phyloP scores from a whole-genome alignment of 306 rosid species.

The Nissolia schottii region DNA sequence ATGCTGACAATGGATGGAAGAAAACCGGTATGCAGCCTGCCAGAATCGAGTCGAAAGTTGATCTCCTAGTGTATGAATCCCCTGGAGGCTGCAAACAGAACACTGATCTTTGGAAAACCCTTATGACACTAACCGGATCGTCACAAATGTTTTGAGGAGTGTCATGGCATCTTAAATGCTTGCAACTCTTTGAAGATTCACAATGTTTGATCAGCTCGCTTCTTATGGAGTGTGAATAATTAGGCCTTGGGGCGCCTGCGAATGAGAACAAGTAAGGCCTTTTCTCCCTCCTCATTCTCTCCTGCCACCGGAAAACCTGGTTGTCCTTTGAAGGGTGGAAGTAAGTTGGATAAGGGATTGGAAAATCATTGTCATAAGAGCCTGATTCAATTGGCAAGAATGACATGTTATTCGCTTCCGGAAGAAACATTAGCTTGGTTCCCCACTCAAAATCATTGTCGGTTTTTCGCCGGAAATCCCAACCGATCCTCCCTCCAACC shows the following conservation, averaged over 20 bases:
- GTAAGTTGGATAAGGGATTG: slow-evolving; percentile 58
- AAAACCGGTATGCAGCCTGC: slow-evolving; percentile 62
- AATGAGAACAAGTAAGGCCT: slow-evolving; percentile 49
- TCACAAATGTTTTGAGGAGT: slow-evolving; percentile 9
- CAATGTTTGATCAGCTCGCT: slow-evolving; percentile 39
- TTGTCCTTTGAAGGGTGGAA: slow-evolving; percentile 42
- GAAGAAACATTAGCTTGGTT: slow-evolving; percentile 48
- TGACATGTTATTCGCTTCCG: slow-evolving; percentile 48
- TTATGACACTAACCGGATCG: slow-evolving; percentile 25
- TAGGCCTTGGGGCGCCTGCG: slow-evolving; percentile 48
- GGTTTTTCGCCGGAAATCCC: slow-evolving; percentile 45
- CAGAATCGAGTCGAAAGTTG: slow-evolving; percentile 54
- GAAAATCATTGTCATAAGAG: slow-evolving; percentile 36
- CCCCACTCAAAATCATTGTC: slow-evolving; percentile 49
- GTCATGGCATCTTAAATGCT: slow-evolving; percentile 23
- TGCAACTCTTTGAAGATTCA: slow-evolving; percentile 30
- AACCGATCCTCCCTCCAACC: slow-evolving; percentile 49
- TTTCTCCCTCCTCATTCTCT: slow-evolving; percentile 30
- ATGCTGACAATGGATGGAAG: slow-evolving; percentile 52
- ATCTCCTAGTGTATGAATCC: slow-evolving; percentile 52
- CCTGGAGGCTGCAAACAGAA: slow-evolving; percentile 60
- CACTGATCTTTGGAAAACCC: slow-evolving; percentile 40
- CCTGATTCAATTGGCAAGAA: slow-evolving; percentile 42
- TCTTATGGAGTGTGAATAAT: not conserved
- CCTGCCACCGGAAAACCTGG: slow-evolving; percentile 42